A percentile compares a stretch with the other conserved stretches of the same genome.
Evolutionary conservation across 2,329 filamentous ascomycete species (phyloP).

Genomic region (Calonectria pseudoreteaudii): DNA sequence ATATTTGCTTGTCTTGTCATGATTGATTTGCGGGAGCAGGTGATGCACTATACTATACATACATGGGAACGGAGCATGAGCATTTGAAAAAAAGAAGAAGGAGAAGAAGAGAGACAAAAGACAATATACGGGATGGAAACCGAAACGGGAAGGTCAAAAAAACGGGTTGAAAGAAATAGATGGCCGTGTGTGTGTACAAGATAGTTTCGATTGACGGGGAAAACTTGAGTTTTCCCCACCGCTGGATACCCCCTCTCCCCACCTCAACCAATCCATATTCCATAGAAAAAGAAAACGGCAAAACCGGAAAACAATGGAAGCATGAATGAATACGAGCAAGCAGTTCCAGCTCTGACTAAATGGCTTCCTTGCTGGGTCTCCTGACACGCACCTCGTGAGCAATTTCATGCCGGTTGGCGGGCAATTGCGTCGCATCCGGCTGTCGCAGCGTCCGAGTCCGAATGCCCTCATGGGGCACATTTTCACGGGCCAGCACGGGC

Average conservation of each 20-base stretch:
- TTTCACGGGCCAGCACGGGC: background rate
- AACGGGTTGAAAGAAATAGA: background rate
- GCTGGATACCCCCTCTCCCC: constrained; percentile 1
- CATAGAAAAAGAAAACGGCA: background rate
- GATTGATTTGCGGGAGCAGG: constrained; percentile 22
- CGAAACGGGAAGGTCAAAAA: constrained; percentile 7
- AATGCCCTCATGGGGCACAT: constrained; percentile 22
- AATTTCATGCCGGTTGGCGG: background rate
- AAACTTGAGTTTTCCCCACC: background rate
- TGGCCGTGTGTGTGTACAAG: constrained; percentile 3
- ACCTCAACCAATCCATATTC: background rate
- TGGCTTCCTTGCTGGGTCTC: background rate
- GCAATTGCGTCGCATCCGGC: background rate
- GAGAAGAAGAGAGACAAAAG: background rate
- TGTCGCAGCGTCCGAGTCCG: constrained; percentile 7
- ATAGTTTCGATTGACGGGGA: constrained; percentile 1
- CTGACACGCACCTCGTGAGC: constrained; percentile 18
- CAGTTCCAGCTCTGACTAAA: background rate
- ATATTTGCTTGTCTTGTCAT: constrained; percentile 26
- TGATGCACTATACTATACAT: constrained; percentile 22
- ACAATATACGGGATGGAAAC: background rate
- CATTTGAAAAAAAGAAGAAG: background rate
- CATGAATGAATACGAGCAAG: background rate
- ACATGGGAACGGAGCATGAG: constrained; percentile 10
- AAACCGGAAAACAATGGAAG: background rate